Percentiles rank a stretch among this genome's conserved stretches.
These are phyloP conservation scores for Calocera viscosa DNA, from an alignment of 768 basidiomycete species.

Conservation along the genomic window DNA sequence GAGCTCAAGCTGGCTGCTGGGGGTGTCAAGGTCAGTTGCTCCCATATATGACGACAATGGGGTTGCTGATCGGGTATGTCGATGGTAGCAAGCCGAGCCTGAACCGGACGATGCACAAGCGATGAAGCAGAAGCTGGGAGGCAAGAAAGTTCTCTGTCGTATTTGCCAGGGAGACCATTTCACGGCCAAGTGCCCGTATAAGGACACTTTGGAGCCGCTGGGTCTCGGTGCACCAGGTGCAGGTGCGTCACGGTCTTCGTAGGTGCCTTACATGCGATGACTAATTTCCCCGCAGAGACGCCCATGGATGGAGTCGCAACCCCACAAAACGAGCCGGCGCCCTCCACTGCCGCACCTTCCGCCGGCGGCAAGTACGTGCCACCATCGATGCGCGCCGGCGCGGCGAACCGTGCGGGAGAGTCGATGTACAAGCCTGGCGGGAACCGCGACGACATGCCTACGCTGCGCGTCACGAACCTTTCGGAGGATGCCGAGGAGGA, in stretches of 20 bases:
- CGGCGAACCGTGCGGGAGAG: slow-evolving; percentile 61
- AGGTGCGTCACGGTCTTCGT: slow-evolving; percentile 30
- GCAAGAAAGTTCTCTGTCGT: slow-evolving; percentile 79
- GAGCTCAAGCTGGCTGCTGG: slow-evolving; percentile 44
- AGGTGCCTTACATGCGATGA: background rate
- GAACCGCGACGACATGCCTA: slow-evolving; percentile 79
- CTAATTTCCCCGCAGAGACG: background rate
- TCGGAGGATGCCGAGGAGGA: slow-evolving; percentile 90
- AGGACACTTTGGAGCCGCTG: slow-evolving; percentile 75
- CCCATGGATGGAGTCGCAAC: slow-evolving; percentile 10
- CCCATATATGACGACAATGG: slow-evolving; percentile 13
- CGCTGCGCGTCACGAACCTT: slow-evolving; percentile 92
- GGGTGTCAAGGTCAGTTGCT: slow-evolving; percentile 44
- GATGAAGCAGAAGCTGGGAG: slow-evolving; percentile 46
- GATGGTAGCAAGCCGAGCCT: slow-evolving; percentile 44
- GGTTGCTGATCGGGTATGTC: background rate
- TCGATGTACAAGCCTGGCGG: slow-evolving; percentile 52
- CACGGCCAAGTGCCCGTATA: slow-evolving; percentile 97
- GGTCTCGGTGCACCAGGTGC: slow-evolving; percentile 32
- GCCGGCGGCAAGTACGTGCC: slow-evolving; percentile 80
- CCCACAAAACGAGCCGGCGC: slow-evolving; percentile 28
- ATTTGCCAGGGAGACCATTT: slow-evolving; percentile 96
- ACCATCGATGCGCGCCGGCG: slow-evolving; percentile 69
- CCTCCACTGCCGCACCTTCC: slow-evolving; percentile 29
- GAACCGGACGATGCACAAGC: slow-evolving; percentile 54